Conservation (phyloP, 2,329 filamentous ascomycete genomes). For the Zasmidium cellare region DNA sequence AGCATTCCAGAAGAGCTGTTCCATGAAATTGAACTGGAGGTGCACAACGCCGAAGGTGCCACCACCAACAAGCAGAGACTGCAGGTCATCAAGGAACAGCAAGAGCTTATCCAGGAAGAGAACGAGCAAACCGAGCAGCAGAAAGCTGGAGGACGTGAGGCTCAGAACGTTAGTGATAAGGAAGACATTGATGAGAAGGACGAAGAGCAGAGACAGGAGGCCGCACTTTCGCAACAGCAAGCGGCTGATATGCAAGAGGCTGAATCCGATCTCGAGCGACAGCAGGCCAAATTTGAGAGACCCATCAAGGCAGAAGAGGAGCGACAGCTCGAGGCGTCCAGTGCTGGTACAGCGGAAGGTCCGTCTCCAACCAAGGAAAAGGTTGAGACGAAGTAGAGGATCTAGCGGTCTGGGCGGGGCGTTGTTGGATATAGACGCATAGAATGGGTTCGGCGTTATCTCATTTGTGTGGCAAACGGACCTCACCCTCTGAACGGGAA, state of each 20-base stretch:
- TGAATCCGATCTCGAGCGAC: constrained; percentile 24
- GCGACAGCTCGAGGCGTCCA: not conserved
- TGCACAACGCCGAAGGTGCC: constrained; percentile 92
- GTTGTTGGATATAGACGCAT: constrained; percentile 3
- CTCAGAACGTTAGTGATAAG: constrained; percentile 62
- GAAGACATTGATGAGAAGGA: constrained; percentile 96
- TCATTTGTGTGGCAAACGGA: not conserved
- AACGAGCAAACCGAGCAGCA: constrained; percentile 86
- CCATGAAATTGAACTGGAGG: constrained; percentile 98
- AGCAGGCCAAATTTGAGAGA: constrained; percentile 18
- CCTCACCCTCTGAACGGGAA: not conserved
- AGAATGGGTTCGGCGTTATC: not conserved
- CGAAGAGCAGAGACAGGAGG: constrained; percentile 42
- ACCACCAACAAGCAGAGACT: constrained; percentile 99
- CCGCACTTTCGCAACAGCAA: constrained; percentile 25
- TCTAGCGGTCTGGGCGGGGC: not conserved
- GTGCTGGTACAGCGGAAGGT: constrained; percentile 1
- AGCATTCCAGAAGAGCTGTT: constrained; percentile 97
- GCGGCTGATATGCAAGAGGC: constrained; percentile 25
- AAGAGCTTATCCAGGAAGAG: constrained; percentile 96
- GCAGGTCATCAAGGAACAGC: constrained; percentile 96
- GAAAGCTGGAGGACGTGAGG: constrained; percentile 65
- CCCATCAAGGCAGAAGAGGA: constrained; percentile 1
- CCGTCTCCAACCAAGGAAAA: not conserved
- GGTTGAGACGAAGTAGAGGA: not conserved